Base-by-base conservation (phyloP, 2,329 filamentous ascomycete species). In the Phaeosphaeria sp. region DNA sequence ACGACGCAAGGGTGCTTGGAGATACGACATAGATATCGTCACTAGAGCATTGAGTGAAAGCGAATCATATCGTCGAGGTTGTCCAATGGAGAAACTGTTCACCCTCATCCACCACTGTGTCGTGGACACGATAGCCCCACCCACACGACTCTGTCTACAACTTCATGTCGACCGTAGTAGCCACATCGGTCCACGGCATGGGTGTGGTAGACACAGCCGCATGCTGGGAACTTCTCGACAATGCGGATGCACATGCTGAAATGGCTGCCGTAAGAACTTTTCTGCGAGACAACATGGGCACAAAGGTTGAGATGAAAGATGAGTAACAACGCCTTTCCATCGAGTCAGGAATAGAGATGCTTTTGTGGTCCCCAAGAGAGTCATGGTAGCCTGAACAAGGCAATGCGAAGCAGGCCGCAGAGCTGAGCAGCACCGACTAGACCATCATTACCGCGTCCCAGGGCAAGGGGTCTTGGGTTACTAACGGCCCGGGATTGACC, bases 151-250 rank as follows among this genome's bases (percentile, higher is more conserved):
- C 65, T 71, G 42, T 76, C 72, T 11, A 65, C 63, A 6, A 74
- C 69, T 5, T 61, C 21, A 59, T 76, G 73, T 11, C 69, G 69
- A 48, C 74, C 74, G 53, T 69, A 69, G 30, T 64, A 70, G 5
- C 71, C 61, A 51, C 75, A 77, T 20, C 68, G 66, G 46, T 77
- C 74, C n/a, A 77, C 68, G 3, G 70, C 69, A 54, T 77, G 74
- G 11, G 70, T 63, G 51, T 76, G 69, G 53, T 77, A 77, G 22
- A 68, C 65, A 59, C 74, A 77, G 22, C 74, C 74, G 49, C 75
- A 77, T n/a, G 70, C 73, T 2, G 75, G 68, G 50, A 72, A 77
- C 49, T 69, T 72, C 53, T 77, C 75, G 18, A 77, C 66, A 21
- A 77, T 61, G 22, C 72, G 70, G 46, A 76, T 63, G 51, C 75